These are phyloP conservation scores for Scutellaria barbata DNA, from an alignment of 257 asterid genomes.

Conservation along the genomic window DNA sequence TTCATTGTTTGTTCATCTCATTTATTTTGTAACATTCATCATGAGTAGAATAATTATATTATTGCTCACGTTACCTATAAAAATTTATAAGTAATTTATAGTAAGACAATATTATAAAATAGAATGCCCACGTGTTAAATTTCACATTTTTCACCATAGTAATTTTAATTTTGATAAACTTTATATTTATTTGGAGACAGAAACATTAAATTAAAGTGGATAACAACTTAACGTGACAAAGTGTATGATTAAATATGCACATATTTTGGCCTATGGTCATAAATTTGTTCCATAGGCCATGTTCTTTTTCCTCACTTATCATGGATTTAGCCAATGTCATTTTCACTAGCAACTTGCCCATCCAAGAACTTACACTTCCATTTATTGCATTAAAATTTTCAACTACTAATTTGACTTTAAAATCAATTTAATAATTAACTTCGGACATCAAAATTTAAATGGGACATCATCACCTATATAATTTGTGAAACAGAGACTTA, in stretches of 20 bases:
- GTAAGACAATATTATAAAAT: too few relatives aligned
- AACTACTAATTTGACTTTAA: conserved; percentile 2
- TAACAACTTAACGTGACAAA: conserved; percentile 2
- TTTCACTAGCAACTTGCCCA: conserved; percentile 21
- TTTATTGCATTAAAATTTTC: conserved; percentile 32
- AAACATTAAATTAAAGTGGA: conserved; percentile 26
- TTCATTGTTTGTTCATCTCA: too few relatives aligned
- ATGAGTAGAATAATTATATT: too few relatives aligned
- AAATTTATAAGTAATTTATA: too few relatives aligned
- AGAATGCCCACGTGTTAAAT: too few relatives aligned
- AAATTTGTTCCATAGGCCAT: conserved; percentile 15
- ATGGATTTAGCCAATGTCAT: conserved; percentile 26
- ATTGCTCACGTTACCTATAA: too few relatives aligned
- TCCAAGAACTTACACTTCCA: conserved; percentile 12
- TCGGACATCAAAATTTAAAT: too few relatives aligned
- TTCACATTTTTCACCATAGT: neutral
- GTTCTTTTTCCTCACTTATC: neutral
- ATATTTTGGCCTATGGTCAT: conserved; percentile 25
- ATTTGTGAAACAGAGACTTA: too few relatives aligned
- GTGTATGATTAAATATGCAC: neutral
- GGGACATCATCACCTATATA: too few relatives aligned
- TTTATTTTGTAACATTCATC: too few relatives aligned
- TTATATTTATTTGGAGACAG: neutral
- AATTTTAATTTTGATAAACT: neutral
- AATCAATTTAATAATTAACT: neutral